Evolutionary conservation across 306 rosid species (phyloP).

Genomic region (Lotus japonicus): DNA sequence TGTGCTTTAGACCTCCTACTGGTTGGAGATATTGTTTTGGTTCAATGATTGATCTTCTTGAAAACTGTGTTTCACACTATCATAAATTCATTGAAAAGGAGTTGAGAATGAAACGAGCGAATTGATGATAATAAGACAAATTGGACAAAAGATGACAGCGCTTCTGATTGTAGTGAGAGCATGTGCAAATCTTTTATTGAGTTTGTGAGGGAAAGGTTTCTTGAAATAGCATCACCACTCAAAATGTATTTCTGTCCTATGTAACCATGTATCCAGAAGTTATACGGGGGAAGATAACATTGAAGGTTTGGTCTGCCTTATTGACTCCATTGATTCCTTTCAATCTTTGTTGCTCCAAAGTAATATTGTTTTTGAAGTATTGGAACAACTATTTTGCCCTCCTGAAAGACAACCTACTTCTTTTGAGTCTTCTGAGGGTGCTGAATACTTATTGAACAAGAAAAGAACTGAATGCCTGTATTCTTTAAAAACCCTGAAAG

Average conservation of each 20-base stretch:
- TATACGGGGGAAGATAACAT: conserved; percentile 31
- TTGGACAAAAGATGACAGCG: background rate
- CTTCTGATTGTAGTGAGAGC: conserved; percentile 13
- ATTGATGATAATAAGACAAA: background rate
- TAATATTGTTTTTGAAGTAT: conserved; percentile 17
- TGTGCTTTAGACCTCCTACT: conserved; percentile 37
- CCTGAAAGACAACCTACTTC: conserved; percentile 2
- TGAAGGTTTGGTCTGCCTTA: conserved; percentile 26
- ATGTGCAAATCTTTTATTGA: conserved; percentile 43
- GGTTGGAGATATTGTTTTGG: conserved; percentile 56
- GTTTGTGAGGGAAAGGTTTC: conserved; percentile 43
- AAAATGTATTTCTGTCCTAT: conserved; percentile 34
- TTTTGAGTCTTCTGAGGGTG: background rate
- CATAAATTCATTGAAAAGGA: conserved; percentile 44
- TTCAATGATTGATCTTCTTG: conserved; percentile 55
- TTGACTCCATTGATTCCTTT: conserved; percentile 30
- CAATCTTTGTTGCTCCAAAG: conserved; percentile 32
- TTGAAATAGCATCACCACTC: conserved; percentile 21
- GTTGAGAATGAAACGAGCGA: conserved; percentile 16
- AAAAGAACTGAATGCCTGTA: conserved; percentile 40
- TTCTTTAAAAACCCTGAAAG: conserved; percentile 31
- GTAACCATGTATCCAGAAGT: conserved; percentile 48
- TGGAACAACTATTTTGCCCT: conserved; percentile 40
- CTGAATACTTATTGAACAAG: conserved; percentile 9
- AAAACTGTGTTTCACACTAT: conserved; percentile 53